A percentile compares a stretch with the other conserved stretches of the same genome.
Evolutionary conservation across 2,329 filamentous ascomycete species (phyloP).

Genomic region (Aspergillus candidus): DNA sequence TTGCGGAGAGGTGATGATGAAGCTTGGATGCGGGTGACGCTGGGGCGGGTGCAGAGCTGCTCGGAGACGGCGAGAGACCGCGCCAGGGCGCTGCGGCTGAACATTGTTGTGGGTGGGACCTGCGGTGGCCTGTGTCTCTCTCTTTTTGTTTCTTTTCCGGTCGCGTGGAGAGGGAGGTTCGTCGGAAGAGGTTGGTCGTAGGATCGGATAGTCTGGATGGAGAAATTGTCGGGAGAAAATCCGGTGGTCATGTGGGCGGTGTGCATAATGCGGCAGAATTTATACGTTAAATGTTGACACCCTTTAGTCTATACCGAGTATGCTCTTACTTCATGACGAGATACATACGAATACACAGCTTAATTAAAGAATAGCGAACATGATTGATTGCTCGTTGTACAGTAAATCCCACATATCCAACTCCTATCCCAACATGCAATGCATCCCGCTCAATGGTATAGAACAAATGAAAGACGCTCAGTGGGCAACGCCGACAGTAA

Average conservation of each 20-base stretch:
- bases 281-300: neutral
- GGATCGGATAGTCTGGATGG: conserved; percentile 1
- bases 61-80: conserved; percentile 6
- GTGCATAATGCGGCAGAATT: neutral
- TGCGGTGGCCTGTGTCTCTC: neutral
- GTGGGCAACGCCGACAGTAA: conserved; percentile 5
- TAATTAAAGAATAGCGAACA: no score
- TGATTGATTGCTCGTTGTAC: no score
- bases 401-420: neutral
- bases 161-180: conserved; percentile 11
- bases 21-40: no score
- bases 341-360: neutral
- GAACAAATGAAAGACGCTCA: conserved; percentile 13
- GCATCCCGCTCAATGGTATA: neutral
- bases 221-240: conserved; percentile 28
- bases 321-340: conserved; percentile 6
- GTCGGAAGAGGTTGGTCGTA: conserved; percentile 4
- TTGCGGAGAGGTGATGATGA: no score
- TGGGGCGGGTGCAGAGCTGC: no score
- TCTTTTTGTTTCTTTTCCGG: conserved; percentile 2
- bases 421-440: conserved; percentile 3
- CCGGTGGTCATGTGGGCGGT: conserved; percentile 31
- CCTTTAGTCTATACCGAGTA: conserved; percentile 4
- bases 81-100: conserved; percentile 6
- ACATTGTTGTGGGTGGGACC: conserved; percentile 11